Conservation (phyloP, 768 basidiomycete species). For the Lactarius trivialis region DNA sequence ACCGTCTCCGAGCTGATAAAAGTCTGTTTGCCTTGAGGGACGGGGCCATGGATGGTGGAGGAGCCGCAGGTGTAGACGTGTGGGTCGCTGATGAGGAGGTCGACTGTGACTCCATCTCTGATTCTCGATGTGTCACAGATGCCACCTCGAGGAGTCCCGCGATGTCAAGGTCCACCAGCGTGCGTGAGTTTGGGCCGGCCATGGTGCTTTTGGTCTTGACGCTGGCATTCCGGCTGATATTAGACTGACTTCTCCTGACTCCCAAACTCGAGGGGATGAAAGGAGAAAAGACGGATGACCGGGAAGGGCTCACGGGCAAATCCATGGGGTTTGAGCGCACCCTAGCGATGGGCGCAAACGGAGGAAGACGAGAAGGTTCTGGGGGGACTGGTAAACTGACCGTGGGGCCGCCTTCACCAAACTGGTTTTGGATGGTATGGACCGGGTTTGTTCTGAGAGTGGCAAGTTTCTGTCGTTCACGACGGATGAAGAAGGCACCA, state of each 20-base stretch:
- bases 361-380: neutral
- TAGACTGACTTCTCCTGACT: neutral
- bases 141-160: conserved; percentile 21
- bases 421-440: neutral
- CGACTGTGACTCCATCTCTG: conserved; percentile 2
- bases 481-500: conserved; percentile 1
- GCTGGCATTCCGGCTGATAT: neutral
- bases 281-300: conserved; percentile 12
- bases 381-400: neutral
- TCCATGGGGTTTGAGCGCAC: conserved; percentile 5
- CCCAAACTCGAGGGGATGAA: neutral
- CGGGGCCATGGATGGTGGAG: neutral
- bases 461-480: conserved; percentile 6
- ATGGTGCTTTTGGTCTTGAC: neutral
- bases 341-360: neutral
- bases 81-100: neutral
- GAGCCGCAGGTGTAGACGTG: neutral
- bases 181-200: neutral
- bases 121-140: neutral
- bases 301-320: neutral
- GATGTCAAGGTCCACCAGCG: conserved; percentile 20
- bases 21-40: neutral
- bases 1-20: neutral
- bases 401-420: neutral
- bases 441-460: neutral